Percentiles rank a stretch among this genome's conserved stretches.
These are phyloP conservation scores for Gossypium aridum DNA, from an alignment of 441 rosid species.

Conservation along the genomic window DNA sequence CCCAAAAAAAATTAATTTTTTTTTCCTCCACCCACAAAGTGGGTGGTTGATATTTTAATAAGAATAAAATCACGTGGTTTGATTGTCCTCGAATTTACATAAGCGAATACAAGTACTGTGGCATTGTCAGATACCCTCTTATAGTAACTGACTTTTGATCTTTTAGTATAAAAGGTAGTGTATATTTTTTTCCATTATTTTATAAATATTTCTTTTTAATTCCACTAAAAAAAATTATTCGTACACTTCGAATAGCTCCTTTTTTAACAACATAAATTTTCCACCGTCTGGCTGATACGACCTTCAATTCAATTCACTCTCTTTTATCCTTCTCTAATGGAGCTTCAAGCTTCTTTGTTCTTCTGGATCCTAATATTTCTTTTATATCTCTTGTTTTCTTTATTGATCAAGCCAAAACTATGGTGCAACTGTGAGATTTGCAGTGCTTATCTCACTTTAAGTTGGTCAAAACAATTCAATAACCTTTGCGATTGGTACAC, in stretches of 20 bases:
- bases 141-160: background rate
- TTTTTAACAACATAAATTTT: background rate
- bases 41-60: background rate
- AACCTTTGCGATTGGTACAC: conserved; percentile 67
- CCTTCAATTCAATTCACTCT: background rate
- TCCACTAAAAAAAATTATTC: background rate
- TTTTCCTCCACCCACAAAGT: background rate
- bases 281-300: background rate
- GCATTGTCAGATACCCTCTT: background rate
- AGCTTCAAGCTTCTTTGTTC: conserved; percentile 20
- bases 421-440: conserved; percentile 52
- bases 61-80: conserved; percentile 10
- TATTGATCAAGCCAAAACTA: conserved; percentile 15
- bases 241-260: background rate
- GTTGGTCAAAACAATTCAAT: conserved; percentile 30
- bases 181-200: background rate
- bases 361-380: conserved; percentile 1
- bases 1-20: no score
- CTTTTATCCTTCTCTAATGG: conserved; percentile 20
- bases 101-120: background rate
- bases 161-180: background rate
- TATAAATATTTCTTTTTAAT: background rate
- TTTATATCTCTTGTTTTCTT: background rate
- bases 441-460: conserved; percentile 29
- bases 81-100: background rate